Evolutionary conservation across 2,329 filamentous ascomycete genomes (phyloP).

Genomic region (Aspergillus aculeatus): DNA sequence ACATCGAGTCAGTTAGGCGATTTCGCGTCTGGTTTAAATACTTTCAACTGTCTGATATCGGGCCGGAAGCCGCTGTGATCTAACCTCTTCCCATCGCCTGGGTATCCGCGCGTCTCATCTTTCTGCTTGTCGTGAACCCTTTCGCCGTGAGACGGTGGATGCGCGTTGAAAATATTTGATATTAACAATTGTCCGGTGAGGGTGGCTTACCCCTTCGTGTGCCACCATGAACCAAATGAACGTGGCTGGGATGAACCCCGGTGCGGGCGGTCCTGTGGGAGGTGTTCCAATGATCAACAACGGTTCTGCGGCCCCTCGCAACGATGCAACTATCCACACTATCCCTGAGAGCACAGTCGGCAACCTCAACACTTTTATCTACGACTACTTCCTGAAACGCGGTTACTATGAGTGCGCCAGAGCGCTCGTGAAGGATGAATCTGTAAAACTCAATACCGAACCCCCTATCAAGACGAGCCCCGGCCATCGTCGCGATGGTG

Average conservation of each 20-base stretch:
- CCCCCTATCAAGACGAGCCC: slow-evolving; percentile 65
- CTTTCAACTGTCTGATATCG: neutral
- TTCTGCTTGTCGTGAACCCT: slow-evolving; percentile 23
- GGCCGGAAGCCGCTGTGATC: slow-evolving; percentile 12
- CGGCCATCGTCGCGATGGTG: slow-evolving; percentile 64
- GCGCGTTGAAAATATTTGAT: slow-evolving; percentile 26
- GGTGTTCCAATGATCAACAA: slow-evolving; percentile 58
- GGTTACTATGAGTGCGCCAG: slow-evolving; percentile 81
- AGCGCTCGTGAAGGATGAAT: slow-evolving; percentile 65
- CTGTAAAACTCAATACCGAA: slow-evolving; percentile 56
- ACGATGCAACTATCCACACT: slow-evolving; percentile 40
- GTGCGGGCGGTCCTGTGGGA: slow-evolving; percentile 56
- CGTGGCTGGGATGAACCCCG: slow-evolving; percentile 57
- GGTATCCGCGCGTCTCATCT: slow-evolving; percentile 28
- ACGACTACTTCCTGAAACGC: slow-evolving; percentile 77
- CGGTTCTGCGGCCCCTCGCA: slow-evolving; percentile 46
- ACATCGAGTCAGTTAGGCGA: slow-evolving; percentile 5
- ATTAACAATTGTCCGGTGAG: slow-evolving; percentile 29
- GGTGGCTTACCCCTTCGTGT: slow-evolving; percentile 36
- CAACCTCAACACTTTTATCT: slow-evolving; percentile 64
- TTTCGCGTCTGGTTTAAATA: slow-evolving; percentile 12
- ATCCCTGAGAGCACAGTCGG: slow-evolving; percentile 38
- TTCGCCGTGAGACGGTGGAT: slow-evolving; percentile 31
- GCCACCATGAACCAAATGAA: slow-evolving; percentile 56
- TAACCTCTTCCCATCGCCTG: slow-evolving; percentile 18